phyloP scores from a whole-genome alignment of 2,329 filamentous ascomycete species.

The Aspergillus quadrilineatus region DNA sequence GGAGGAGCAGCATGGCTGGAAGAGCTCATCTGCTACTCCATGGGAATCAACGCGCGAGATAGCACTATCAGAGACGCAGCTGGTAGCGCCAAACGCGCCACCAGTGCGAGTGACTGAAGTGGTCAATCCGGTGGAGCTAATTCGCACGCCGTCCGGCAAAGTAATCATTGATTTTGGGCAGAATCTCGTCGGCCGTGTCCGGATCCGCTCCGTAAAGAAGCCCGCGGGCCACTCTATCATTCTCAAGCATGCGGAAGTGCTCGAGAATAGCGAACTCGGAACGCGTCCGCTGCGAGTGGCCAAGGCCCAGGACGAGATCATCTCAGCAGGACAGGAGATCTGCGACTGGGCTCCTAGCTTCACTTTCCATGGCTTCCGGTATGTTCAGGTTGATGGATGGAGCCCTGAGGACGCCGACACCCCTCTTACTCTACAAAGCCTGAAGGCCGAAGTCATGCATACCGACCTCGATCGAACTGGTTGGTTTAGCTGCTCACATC shows the following conservation, averaged over 20 bases:
- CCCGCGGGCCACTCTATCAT: slow-evolving; percentile 20
- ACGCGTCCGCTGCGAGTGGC: slow-evolving; percentile 47
- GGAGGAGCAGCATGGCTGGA: slow-evolving; percentile 30
- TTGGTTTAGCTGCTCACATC: slow-evolving; percentile 54
- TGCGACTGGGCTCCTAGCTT: slow-evolving; percentile 48
- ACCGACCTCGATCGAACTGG: slow-evolving; percentile 55
- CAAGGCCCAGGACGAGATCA: slow-evolving; percentile 44
- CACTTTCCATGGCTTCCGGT: slow-evolving; percentile 57
- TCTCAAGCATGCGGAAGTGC: slow-evolving; percentile 56
- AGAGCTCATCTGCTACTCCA: slow-evolving; percentile 17
- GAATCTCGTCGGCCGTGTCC: slow-evolving; percentile 56
- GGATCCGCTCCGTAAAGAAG: slow-evolving; percentile 30
- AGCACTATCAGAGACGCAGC: slow-evolving; percentile 30
- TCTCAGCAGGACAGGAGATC: slow-evolving; percentile 31
- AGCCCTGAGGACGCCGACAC: slow-evolving; percentile 6
- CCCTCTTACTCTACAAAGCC: slow-evolving; percentile 15
- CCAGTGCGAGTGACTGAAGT: slow-evolving; percentile 44
- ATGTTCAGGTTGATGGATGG: slow-evolving; percentile 41
- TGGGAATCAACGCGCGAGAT: slow-evolving; percentile 34
- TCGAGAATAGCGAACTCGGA: slow-evolving; percentile 49
- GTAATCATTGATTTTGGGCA: slow-evolving; percentile 59
- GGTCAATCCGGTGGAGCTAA: slow-evolving; percentile 28
- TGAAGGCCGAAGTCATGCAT: slow-evolving; percentile 48
- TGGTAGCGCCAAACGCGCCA: slow-evolving; percentile 46
- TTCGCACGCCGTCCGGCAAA: slow-evolving; percentile 45